Evolutionary conservation across 116 monocot species (phyloP), one percentile per base, ranked within the genome.

Genomic region (Posidonia oceanica): DNA sequence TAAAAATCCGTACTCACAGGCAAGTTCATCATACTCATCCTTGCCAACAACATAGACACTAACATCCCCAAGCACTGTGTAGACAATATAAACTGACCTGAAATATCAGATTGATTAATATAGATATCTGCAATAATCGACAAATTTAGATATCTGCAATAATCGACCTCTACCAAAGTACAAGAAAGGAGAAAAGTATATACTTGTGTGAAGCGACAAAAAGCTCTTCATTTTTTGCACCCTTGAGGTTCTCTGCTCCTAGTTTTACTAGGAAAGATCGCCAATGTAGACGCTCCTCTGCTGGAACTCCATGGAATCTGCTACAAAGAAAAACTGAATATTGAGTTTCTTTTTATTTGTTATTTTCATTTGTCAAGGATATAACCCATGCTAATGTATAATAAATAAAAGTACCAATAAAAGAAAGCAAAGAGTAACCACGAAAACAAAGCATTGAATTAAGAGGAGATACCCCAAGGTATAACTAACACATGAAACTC

Each of bases 21-120:
- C 91, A 81, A 95, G 95, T 69, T 95, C 95, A 69, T 95, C 95
- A 74, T 95, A 95, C 67, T 95, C 91, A 82, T 95, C 95, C 82
- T 95, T 95, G 75, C 95, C 91, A 64, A 95, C 88, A 60, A 86
- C 84, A 75, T 91, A 95, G n/a, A 95, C 74, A 79, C 91, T 88
- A 67, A 95, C 84, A 81, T 95, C 95, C 52, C 95, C 95, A 64
- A 91, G 78, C 81, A 88, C 77, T 53, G 91, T 88, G 58, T 95
- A 91, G 10, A 95, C 91, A 73, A 91, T 84, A 66, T 88, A 95
- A 7, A 95, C 95, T 7, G 91, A 95, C 76, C 95, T 95, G 81
- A 66, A 66, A 75, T 44, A 66, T 59, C 42, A 70, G 38, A 53
- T 42, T 18, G 40, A 39, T 65, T n/a, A 37, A 41, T 17, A 3